phyloP scores from a whole-genome alignment of 2,329 filamentous ascomycete genomes.

The Colletotrichum australisinense region DNA sequence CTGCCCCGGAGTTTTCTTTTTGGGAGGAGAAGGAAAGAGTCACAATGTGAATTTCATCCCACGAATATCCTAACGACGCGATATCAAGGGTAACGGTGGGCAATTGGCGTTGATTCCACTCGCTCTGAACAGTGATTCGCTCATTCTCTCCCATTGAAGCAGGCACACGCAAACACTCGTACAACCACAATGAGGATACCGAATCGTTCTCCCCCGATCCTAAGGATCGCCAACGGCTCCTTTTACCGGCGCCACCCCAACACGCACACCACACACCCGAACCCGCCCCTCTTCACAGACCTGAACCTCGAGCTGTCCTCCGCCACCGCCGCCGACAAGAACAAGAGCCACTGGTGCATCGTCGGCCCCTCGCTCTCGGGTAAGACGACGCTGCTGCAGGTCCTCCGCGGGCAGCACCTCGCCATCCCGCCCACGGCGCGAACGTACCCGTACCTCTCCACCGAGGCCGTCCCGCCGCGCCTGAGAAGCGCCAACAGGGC shows the following conservation, averaged over 20 bases:
- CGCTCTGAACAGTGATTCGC: not conserved
- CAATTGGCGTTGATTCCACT: not conserved
- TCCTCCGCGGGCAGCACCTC: constrained; percentile 80
- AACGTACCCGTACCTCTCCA: constrained; percentile 82
- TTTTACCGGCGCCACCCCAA: constrained; percentile 84
- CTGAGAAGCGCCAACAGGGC: constrained; percentile 73
- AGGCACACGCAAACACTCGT: no score
- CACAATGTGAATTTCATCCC: not conserved
- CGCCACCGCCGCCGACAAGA: constrained; percentile 56
- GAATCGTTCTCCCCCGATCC: constrained; percentile 62
- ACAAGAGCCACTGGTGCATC: constrained; percentile 81
- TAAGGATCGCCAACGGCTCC: constrained; percentile 81
- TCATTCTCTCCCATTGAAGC: not conserved
- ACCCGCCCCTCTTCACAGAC: constrained; percentile 79
- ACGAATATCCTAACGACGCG: not conserved
- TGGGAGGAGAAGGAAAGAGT: not conserved
- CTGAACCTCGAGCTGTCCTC: constrained; percentile 78
- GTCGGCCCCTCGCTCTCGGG: constrained; percentile 83
- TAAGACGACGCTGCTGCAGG: constrained; percentile 84
- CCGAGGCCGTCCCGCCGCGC: constrained; percentile 65
- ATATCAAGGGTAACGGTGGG: not conserved
- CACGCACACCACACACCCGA: constrained; percentile 58
- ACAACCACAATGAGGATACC: constrained; percentile 19
- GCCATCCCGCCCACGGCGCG: constrained; percentile 81
- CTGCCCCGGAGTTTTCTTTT: constrained; percentile 1